Conservation (phyloP, 2,329 filamentous ascomycete genomes). For the Pezicula neosporulosa region DNA sequence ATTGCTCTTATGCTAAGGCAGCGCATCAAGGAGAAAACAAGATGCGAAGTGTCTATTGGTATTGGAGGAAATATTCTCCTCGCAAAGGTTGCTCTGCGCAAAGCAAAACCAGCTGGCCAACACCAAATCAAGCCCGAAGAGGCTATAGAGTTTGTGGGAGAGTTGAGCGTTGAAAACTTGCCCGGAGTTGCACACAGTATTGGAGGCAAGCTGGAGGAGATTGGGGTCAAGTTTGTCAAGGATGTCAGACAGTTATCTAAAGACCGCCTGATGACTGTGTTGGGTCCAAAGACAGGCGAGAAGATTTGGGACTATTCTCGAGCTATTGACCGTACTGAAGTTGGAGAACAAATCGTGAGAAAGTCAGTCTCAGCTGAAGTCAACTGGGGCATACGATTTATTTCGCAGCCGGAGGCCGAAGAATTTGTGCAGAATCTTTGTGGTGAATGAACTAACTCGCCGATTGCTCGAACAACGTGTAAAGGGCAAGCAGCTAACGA, state of each 20-base stretch:
- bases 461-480: conserved; percentile 79
- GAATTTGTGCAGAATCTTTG: conserved; percentile 86
- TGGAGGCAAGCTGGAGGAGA: conserved; percentile 80
- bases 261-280: conserved; percentile 66
- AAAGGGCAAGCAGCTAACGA: conserved; percentile 81
- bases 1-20: conserved; percentile 66
- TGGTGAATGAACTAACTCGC: conserved; percentile 79
- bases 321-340: conserved; percentile 81
- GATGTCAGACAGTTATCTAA: conserved; percentile 76
- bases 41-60: conserved; percentile 86
- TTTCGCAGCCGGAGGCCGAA: conserved; percentile 87
- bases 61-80: conserved; percentile 88
- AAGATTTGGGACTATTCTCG: conserved; percentile 88
- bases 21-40: conserved; percentile 70
- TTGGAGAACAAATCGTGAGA: conserved; percentile 78
- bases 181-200: conserved; percentile 94
- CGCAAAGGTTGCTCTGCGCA: conserved; percentile 85
- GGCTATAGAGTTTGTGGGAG: conserved; percentile 71
- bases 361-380: conserved; percentile 98
- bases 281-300: conserved; percentile 91
- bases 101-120: conserved; percentile 92
- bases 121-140: conserved; percentile 82
- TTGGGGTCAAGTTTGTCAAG: conserved; percentile 77
- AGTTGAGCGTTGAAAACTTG: conserved; percentile 74
- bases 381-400: conserved; percentile 96